Evolutionary conservation across 176 grass and related monocot genomes (phyloP), one percentile per base, ranked within the genome.

Genomic region (Oropetium thomaeum): DNA sequence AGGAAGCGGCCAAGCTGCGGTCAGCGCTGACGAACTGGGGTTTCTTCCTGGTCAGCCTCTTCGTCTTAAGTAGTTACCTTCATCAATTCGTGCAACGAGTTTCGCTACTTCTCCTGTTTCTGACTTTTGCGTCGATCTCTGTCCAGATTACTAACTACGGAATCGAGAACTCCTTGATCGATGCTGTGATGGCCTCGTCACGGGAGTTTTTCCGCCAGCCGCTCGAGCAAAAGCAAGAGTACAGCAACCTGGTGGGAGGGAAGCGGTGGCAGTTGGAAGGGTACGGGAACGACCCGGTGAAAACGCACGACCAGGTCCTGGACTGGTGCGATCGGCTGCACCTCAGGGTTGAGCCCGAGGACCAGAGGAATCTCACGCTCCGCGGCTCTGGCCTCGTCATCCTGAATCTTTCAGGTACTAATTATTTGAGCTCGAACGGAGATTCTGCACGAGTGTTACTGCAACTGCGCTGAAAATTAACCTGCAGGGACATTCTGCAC

Each of bases 271-370:
- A 87, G 64, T 15, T 86, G 2, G 76, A 93, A 93, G 83, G 87
- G 4, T 93, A 89, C 17, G 87, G 87, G 57, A 87, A 84, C 37
- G 90, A 93, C 16, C 62, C 27, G 33, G 86, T 93, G 55, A 31
- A 38, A 40, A 62, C 49, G 0, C 43, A 87, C 38, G 87, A 93
- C 10, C 80, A 89, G 51, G 57, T 67, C 1, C 43, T 93, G 5
- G 87, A 93, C 31, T 93, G 90, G 90, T 43, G 1, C 4, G 90
- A 89, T 64, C 58, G 87, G 7, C 30, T 93, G 51, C 82, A 87
- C 75, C 83, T 93, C 25, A 26, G 62, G 14, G 87, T 93, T 3
- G 87, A 89, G 29, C 90, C 90, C 12, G 87, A 89, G 31, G 61
- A 69, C 10, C 39, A 93, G 41, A 86, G 90, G 41, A 55, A 71